A percentile compares a stretch with the other conserved stretches of the same genome.
phyloP scores from a whole-genome alignment of 352 stramenopile species.

The Phytophthora sp. region DNA sequence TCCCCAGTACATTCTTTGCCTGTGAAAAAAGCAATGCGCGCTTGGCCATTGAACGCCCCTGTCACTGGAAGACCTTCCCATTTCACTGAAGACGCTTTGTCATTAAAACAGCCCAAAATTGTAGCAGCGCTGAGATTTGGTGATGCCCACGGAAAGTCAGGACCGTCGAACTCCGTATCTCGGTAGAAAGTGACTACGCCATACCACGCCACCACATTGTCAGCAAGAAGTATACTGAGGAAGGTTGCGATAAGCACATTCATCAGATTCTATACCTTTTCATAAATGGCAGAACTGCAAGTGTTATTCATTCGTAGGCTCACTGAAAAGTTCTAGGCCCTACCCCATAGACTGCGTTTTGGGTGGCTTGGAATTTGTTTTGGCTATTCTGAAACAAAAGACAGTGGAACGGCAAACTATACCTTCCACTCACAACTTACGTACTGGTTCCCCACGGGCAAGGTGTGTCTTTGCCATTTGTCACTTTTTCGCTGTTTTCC shows the following conservation, averaged over 20 bases:
- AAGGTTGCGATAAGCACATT: neutral
- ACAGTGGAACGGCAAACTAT: neutral
- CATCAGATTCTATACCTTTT: neutral
- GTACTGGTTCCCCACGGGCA: constrained; percentile 26
- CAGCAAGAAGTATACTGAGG: neutral
- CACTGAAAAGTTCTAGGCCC: no score
- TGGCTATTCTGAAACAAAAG: neutral
- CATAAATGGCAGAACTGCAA: neutral
- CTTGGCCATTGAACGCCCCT: neutral
- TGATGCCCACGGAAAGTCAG: neutral
- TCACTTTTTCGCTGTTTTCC: constrained; percentile 15
- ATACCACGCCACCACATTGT: neutral
- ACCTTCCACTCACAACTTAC: neutral
- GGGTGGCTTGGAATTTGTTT: neutral
- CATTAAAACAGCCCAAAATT: neutral
- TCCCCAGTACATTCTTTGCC: neutral
- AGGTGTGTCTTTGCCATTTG: constrained; percentile 12
- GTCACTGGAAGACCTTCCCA: neutral
- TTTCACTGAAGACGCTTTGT: neutral
- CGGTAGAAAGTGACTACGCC: neutral
- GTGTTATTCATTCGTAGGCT: no score
- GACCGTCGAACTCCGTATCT: constrained; percentile 1
- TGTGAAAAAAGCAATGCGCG: neutral
- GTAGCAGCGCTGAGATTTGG: neutral
- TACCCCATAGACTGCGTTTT: no score